Evolutionary conservation across 139 green algal species (phyloP), one percentile per base, ranked within the genome.

Genomic region (Chloropicon primus): DNA sequence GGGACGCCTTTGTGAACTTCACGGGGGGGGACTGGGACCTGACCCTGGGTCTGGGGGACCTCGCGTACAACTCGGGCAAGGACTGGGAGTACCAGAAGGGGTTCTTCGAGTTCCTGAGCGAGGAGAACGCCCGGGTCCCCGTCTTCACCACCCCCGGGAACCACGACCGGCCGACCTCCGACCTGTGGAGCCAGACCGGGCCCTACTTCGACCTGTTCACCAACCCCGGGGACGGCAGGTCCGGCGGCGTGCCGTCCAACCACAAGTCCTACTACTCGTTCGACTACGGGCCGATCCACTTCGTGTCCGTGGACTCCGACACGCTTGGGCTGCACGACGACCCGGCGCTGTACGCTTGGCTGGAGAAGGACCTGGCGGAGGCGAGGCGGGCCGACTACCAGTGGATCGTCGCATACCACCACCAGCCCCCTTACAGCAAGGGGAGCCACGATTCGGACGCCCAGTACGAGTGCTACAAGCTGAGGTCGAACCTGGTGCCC

Each of bases 61-160:
- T 54, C 28, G 73, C 73, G 22, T 76, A 76, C 73, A 5, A 2
- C 24, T 29, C 23, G 25, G 73, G 73, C 24, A 76, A 21, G 22
- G 27, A 54, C 2, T 27, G 2, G 24, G 73, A 76, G 73, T 76
- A 76, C n/a, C 73, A 28, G 25, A 2, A 5, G 2, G 41, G 41
- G 2, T 28, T 76, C 10, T 76, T 76, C 73, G 24, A 29, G 21
- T 27, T 29, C 23, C 41, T 54, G 24, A 24, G 24, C 23, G 24
- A 28, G 25, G 24, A 29, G 25, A 54, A 54, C 25, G 73, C 73
- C 24, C 2, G 28, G 22, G 24, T 41, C 2, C 25, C 25, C 5
- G 25, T 76, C 2, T 76, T 54, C 73, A 27, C 73, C 73, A 76
- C n/a, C 25, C 73, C 28, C 2, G 73, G 73, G 2, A 76, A 76